Base-by-base conservation (phyloP, 179 eudicot genomes). In the Beta corolliflora region DNA sequence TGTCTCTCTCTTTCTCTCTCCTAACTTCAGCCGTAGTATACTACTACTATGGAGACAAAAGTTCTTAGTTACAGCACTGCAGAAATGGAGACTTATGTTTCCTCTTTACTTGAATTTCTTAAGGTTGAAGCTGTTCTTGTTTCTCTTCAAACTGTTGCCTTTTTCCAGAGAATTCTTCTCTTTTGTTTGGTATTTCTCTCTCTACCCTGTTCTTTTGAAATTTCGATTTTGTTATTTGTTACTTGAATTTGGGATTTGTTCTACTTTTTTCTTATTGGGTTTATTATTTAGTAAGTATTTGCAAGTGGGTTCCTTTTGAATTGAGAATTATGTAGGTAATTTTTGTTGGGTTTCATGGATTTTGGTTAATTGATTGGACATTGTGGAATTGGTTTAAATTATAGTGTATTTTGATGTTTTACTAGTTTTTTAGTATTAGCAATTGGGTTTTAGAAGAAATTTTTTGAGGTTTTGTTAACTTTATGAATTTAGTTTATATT, bases 141-240 rank as follows among this genome's bases (percentile, higher is more conserved):
- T 29, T 72, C 58, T 4, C 76, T 79, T 67, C 81, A 69, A 67
- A 50, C 76, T 67, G 19, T 79, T 79, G 61, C 79, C 18, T 78
- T 50, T 7, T 29, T 73, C 31, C 81, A 73, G 10, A 71, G 73
- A 78, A 63, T 67, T 76, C 52, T 61, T 52, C 71, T 83, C 58
- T 63, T 81, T 64, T 68, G 23, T 65, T 70, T 53, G 77, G 86
- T 80, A 83, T 31, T 52, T 50, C 60, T 61, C 65, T 23, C 58
- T 59, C 50, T 52, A 1, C 18, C 0, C 4, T 60, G 19, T 25
- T 63, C 0, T 36, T 54, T 36, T 36, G 41, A 36, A 46, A 10
- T 56, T 21, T 15, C 19, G 5, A 29, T 74, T 50, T 5, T 3
- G 0, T 23, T 45, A 56, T 7, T 2, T 9, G 1, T 41, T 82